Evolutionary conservation across 129 eudicot genomes (phyloP).

Genomic region (Silybum marianum): DNA sequence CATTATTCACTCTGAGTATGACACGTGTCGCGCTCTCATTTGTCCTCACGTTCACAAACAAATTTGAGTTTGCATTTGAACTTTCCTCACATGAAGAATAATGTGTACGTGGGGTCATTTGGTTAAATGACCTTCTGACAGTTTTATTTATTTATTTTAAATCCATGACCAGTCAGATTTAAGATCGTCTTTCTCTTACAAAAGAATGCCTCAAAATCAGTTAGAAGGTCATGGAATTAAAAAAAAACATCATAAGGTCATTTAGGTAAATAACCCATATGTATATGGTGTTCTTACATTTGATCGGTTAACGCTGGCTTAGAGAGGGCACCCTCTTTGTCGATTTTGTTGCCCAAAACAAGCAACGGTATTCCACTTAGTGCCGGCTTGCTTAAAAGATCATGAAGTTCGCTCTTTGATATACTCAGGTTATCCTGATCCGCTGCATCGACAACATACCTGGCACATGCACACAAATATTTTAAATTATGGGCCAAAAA

Average conservation of each 20-base stretch:
- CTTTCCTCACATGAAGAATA: slow-evolving; percentile 12
- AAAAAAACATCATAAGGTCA: background rate
- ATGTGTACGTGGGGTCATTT: background rate
- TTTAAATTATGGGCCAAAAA: background rate
- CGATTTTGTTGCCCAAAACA: slow-evolving; percentile 94
- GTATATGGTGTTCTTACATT: slow-evolving; percentile 55
- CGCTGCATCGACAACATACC: slow-evolving; percentile 98
- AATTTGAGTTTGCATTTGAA: too few relatives aligned
- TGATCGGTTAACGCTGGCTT: slow-evolving; percentile 87
- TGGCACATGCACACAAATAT: slow-evolving; percentile 33
- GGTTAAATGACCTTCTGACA: background rate
- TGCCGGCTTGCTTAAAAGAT: slow-evolving; percentile 83
- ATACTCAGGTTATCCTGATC: slow-evolving; percentile 88
- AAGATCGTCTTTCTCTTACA: background rate
- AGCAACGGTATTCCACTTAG: slow-evolving; percentile 87
- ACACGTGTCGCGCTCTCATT: too few relatives aligned
- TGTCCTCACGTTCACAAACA: too few relatives aligned
- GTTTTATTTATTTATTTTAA: background rate
- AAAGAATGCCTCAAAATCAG: background rate
- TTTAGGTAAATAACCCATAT: background rate
- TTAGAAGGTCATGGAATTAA: background rate
- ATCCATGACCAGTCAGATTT: background rate
- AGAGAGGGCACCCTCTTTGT: slow-evolving; percentile 85
- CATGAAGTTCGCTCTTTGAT: slow-evolving; percentile 94
- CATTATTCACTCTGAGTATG: too few relatives aligned